Evolutionary conservation across 306 rosid species (phyloP).

Genomic region (Gastrolobium bilobum): DNA sequence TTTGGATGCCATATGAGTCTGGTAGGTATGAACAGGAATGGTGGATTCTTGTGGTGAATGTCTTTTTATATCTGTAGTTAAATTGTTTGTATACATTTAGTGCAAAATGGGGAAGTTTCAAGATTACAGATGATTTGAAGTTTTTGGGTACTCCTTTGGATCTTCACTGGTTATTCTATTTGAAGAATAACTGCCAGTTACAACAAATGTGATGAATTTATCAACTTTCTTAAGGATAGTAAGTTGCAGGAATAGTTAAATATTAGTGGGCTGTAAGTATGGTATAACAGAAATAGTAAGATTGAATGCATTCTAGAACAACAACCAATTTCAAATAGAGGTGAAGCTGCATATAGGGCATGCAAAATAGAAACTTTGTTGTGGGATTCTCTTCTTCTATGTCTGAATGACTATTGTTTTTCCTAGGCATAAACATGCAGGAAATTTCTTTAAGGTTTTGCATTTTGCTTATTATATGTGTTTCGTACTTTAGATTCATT

Average conservation of each 20-base stretch:
- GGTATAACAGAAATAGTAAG: not conserved
- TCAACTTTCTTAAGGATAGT: constrained; percentile 10
- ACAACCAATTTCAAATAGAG: constrained; percentile 8
- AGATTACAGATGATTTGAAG: constrained; percentile 13
- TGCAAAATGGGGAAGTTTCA: not conserved
- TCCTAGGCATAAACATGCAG: constrained; percentile 3
- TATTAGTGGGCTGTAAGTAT: constrained; percentile 14
- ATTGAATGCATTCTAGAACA: constrained; percentile 23
- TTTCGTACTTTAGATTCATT: not conserved
- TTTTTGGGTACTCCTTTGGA: constrained; percentile 6
- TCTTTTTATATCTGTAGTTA: constrained; percentile 11
- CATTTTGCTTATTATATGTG: not conserved
- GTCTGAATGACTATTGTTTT: constrained; percentile 19
- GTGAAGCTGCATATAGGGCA: not conserved
- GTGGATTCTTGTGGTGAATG: constrained; percentile 19
- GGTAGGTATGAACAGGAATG: constrained; percentile 8
- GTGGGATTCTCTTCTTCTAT: constrained; percentile 19
- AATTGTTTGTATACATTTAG: constrained; percentile 15
- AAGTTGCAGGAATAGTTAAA: constrained; percentile 34
- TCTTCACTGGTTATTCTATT: constrained; percentile 23
- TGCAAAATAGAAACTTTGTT: constrained; percentile 14
- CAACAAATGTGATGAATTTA: not conserved
- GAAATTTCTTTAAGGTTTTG: not conserved
- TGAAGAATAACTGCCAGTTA: constrained; percentile 28
- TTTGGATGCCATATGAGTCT: constrained; percentile 20